Base-by-base conservation (phyloP, 768 basidiomycete genomes). In the Paxillus rubicundulus region DNA sequence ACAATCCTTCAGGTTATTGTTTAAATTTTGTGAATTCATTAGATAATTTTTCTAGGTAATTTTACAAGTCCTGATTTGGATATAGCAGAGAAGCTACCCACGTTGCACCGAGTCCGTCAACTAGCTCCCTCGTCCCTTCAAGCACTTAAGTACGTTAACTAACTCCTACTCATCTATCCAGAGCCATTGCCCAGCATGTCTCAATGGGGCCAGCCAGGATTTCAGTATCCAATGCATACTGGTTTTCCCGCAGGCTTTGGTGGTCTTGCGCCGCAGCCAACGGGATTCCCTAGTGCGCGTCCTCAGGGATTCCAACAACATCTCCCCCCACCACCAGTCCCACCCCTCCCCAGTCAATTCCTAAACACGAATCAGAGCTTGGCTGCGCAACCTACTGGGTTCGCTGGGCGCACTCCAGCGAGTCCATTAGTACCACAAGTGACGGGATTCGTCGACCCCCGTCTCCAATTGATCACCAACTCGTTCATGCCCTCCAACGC, bases 401-500 rank as follows among this genome's bases (percentile, higher is more conserved):
- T 82, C 60, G 74, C 70, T 13, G 77, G 77, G 24, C 70, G 65
- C 45, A 61, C 74, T 40, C 53, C 63, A 50, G 46, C 69, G n/a
- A n/a, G n/a, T 62, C 77, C 79, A 8, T 78, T 92, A 46, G 74
- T 87, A 2, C 80, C 89, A 14, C 92, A 93, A 62, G 71, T 77
- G 49, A 93, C 92, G 6, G 92, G 92, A 18, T 90, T 80, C 61
- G 73, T 88, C 49, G 89, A 96, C 71, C 93, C 92, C 2, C 75
- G 92, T 17, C 73, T 95, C 45, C 82, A 83, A 66, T 85, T 94
- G 82, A 92, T 97, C 89, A 85, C 85, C 17, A 88, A 73, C 55
- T 86, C 87, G 0, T 97, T 98, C 72, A 89, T 98, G 84, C 95
- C 96, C 14, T 74, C 82, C 47, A 88, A 84, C 58, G 70, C 72